Evolutionary conservation across 768 basidiomycete species (phyloP), one percentile per base, ranked within the genome.

Genomic region (Amanita phalloides): DNA sequence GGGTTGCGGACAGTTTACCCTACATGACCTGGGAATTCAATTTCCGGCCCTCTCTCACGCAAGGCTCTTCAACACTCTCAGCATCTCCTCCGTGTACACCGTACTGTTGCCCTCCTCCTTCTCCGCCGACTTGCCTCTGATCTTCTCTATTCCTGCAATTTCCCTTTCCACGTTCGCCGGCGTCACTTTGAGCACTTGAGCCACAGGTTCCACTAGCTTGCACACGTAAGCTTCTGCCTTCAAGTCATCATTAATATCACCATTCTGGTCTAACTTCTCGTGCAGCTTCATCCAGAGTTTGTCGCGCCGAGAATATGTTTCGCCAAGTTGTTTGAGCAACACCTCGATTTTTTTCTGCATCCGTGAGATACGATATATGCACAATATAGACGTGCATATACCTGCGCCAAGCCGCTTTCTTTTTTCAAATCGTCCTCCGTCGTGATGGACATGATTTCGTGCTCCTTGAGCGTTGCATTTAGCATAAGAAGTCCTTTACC

Each of bases 101-200:
- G 26, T 45, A 23, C 51, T 52, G 43, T 52, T 52, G 43, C 51
- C 51, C 37, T 60, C 61, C 25, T 67, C 67, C 44, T 70, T 71
- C 35, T 70, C 68, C 6, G 76, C 57, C 11, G 60, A 61, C 54
- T 75, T 79, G 54, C 68, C 66, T 53, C 74, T 73, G 5, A 23
- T 11, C 62, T 78, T 81, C 55, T 86, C 83, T 6, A 80, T 65
- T 10, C 60, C 62, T 1, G 70, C 64, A 45, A 83, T 74, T 6
- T 70, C 70, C 39, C 71, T 71, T 58, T 85, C 84, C 30, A 78
- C 62, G 42, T 73, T 71, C 28, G 60, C 68, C 4, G 81, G 79
- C n/a, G 76, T 58, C 20, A 67, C 71, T 54, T 72, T 68, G 30
- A 79, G 56, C 23, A 61, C 60, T 23, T 66, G 67, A 17, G 71